Evolutionary conservation across 108 stramenopile species (phyloP).

Genomic region (Pelagomonas calceolata): DNA sequence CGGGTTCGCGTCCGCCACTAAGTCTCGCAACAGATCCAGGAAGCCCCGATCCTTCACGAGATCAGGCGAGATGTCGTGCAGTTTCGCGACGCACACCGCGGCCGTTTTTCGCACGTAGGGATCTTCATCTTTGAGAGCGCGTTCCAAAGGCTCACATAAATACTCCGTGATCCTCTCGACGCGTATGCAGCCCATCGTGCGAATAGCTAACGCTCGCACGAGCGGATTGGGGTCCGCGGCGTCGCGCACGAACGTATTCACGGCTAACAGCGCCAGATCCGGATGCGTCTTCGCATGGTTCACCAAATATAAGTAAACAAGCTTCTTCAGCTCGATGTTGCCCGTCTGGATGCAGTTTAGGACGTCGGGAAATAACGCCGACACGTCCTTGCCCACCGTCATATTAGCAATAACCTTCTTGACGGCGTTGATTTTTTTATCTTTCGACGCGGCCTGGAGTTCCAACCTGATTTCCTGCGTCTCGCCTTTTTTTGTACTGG

Average conservation of each 20-base stretch:
- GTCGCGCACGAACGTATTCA: constrained; percentile 98
- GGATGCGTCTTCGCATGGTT: constrained; percentile 99
- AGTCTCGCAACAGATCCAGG: constrained; percentile 81
- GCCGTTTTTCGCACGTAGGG: constrained; percentile 97
- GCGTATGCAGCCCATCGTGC: constrained; percentile 99
- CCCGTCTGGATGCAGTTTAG: constrained; percentile 99
- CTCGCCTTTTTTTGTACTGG: constrained; percentile 95
- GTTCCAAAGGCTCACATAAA: constrained; percentile 83
- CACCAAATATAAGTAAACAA: constrained; percentile 98
- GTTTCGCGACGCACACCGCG: constrained; percentile 98
- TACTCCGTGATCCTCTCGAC: constrained; percentile 99
- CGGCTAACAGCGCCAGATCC: constrained; percentile 93
- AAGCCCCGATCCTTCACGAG: constrained; percentile 94
- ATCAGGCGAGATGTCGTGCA: constrained; percentile 94
- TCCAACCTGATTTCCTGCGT: constrained; percentile 95
- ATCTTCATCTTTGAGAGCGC: constrained; percentile 87
- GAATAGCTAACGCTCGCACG: constrained; percentile 94
- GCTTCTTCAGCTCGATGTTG: constrained; percentile 95
- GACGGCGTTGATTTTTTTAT: constrained; percentile 91
- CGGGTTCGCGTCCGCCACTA: constrained; percentile 91
- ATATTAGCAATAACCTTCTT: constrained; percentile 99
- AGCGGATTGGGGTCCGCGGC: constrained; percentile 93
- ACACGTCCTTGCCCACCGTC: constrained; percentile 99
- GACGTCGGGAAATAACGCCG: constrained; percentile 91
- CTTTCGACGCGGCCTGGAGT: constrained; percentile 80